These are phyloP conservation scores for Perilla frutescens DNA, from an alignment of 257 asterid species.

Conservation along the genomic window DNA sequence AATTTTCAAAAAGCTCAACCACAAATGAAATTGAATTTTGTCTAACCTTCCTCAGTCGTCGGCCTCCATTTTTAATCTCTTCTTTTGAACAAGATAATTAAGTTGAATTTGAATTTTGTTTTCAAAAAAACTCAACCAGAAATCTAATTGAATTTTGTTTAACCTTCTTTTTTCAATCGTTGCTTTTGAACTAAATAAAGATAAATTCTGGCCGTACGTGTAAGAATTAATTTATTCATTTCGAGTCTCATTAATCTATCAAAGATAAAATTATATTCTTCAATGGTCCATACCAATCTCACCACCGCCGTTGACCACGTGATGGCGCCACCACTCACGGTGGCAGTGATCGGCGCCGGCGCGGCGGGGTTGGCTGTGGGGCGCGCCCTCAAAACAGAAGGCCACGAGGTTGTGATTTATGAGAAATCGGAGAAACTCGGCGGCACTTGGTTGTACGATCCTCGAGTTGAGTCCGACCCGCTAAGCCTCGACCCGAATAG, in stretches of 20 bases:
- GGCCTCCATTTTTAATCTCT: too few relatives aligned
- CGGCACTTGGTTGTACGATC: conserved; percentile 64
- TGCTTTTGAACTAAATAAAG: too few relatives aligned
- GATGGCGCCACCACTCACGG: conserved; percentile 42
- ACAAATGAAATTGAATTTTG: too few relatives aligned
- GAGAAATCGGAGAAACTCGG: conserved; percentile 58
- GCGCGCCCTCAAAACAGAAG: conserved; percentile 51
- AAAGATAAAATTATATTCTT: neutral
- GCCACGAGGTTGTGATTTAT: conserved; percentile 44
- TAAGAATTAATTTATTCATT: neutral
- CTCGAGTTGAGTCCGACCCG: conserved; percentile 59
- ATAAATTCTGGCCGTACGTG: too few relatives aligned
- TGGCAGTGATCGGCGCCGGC: conserved; percentile 73
- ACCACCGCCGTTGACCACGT: conserved; percentile 10
- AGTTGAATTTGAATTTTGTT: too few relatives aligned
- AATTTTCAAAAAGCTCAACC: too few relatives aligned
- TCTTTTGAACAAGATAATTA: too few relatives aligned
- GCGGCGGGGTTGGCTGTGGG: conserved; percentile 51
- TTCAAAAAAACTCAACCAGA: too few relatives aligned
- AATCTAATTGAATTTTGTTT: too few relatives aligned
- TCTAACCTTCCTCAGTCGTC: too few relatives aligned
- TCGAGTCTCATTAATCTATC: too few relatives aligned
- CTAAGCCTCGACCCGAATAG: conserved; percentile 55
- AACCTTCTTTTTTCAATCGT: too few relatives aligned
- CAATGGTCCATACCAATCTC: neutral